These are phyloP conservation scores for Leishmania aethiopica DNA, from an alignment of 208 protist genomes.

Conservation along the genomic window DNA sequence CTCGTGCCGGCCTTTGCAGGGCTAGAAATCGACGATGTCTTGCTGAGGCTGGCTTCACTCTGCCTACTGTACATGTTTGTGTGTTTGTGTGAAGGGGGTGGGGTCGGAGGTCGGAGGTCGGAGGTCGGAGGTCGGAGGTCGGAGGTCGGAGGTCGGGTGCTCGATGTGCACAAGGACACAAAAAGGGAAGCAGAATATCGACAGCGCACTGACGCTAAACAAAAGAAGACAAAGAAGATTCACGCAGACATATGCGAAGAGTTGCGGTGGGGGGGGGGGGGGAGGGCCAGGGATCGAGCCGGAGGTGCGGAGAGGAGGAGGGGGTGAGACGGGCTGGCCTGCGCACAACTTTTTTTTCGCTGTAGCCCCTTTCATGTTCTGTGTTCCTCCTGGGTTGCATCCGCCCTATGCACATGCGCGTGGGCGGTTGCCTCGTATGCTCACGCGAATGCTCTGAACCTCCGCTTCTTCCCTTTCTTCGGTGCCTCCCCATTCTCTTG, in stretches of 20 bases:
- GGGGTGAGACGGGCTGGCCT: background rate
- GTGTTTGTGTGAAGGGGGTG: background rate
- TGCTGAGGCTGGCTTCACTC: background rate
- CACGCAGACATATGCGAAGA: background rate
- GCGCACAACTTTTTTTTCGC: background rate
- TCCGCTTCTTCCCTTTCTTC: background rate
- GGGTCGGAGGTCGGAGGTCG: background rate
- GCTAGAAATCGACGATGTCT: background rate
- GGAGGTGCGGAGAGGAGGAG: background rate
- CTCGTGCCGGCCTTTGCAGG: background rate
- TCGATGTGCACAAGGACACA: background rate
- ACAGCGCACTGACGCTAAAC: background rate
- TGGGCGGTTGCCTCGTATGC: background rate
- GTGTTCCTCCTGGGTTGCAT: background rate
- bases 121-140: no score
- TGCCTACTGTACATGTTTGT: background rate
- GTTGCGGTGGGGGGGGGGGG: background rate
- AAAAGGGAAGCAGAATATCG: background rate
- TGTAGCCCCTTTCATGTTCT: background rate
- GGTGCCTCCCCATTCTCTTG: background rate
- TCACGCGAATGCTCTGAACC: background rate
- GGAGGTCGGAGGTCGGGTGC: background rate
- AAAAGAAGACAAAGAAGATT: background rate
- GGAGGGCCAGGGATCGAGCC: background rate
- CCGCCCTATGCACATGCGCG: background rate